Evolutionary conservation across 805 yeast species (phyloP).

Genomic region (Candida sakaeoensis): DNA sequence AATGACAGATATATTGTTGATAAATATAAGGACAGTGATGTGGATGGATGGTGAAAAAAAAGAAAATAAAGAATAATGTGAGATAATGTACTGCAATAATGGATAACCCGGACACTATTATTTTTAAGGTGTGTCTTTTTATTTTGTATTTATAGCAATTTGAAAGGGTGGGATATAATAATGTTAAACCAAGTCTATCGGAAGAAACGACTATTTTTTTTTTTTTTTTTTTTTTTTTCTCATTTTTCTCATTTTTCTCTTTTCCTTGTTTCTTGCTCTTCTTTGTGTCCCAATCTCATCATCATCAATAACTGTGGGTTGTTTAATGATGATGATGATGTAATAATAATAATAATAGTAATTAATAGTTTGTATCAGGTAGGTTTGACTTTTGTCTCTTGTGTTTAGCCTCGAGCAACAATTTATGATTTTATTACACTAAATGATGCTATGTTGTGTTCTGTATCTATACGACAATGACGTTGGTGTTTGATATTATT

Average conservation of each 20-base stretch:
- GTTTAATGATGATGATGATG: background rate
- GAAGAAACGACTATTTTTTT: background rate
- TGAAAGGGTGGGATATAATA: background rate
- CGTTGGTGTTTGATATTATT: too few relatives aligned
- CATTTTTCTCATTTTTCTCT: background rate
- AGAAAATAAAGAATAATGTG: background rate
- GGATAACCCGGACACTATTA: constrained; percentile 1
- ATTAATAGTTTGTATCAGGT: too few relatives aligned
- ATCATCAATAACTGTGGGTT: background rate
- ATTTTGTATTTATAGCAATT: background rate
- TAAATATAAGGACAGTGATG: too few relatives aligned
- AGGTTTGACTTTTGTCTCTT: too few relatives aligned
- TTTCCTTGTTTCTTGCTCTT: background rate
- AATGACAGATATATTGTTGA: too few relatives aligned
- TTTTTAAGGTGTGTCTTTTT: too few relatives aligned
- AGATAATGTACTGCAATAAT: background rate
- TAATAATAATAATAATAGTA: too few relatives aligned
- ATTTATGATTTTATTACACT: too few relatives aligned
- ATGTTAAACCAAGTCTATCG: background rate
- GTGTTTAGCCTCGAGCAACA: too few relatives aligned
- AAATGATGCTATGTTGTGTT: too few relatives aligned
- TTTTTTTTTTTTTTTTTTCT: background rate
- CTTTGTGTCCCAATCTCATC: background rate
- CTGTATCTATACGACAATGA: too few relatives aligned
- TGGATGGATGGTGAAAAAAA: background rate